Conservation (phyloP, 139 green algal genomes). For the Gonium pectorale region DNA sequence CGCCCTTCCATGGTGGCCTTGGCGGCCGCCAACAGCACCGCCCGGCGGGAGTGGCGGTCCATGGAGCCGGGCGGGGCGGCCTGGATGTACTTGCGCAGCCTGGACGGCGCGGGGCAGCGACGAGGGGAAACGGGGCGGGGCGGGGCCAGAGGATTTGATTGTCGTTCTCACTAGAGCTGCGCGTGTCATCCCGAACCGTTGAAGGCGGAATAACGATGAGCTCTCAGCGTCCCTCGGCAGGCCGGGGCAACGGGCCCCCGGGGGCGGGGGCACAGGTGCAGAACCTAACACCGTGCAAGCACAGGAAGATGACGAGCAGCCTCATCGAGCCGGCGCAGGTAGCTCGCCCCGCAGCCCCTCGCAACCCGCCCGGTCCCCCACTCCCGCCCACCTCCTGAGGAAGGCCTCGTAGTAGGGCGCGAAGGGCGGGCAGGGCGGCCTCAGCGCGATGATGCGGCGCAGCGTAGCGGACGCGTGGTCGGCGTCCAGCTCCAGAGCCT, state of each 20-base stretch:
- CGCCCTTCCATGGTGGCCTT: slow-evolving; percentile 48
- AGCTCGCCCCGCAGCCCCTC: too few relatives aligned
- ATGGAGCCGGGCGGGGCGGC: slow-evolving; percentile 36
- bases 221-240: too few relatives aligned
- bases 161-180: too few relatives aligned
- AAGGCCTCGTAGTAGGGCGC: slow-evolving; percentile 74
- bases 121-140: not conserved
- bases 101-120: not conserved
- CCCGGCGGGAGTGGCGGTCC: slow-evolving; percentile 29
- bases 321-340: too few relatives aligned
- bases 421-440: slow-evolving; percentile 56
- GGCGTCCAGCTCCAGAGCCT: slow-evolving; percentile 51
- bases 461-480: slow-evolving; percentile 39
- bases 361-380: too few relatives aligned
- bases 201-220: too few relatives aligned
- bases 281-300: too few relatives aligned
- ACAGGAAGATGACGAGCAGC: too few relatives aligned
- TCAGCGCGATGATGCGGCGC: slow-evolving; percentile 54
- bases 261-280: too few relatives aligned
- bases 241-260: too few relatives aligned
- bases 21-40: slow-evolving; percentile 20
- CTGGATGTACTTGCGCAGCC: slow-evolving; percentile 48
- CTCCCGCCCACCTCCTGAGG: slow-evolving; percentile 63
- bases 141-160: too few relatives aligned
- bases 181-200: too few relatives aligned